Percentiles rank a stretch among this genome's conserved stretches.
These are phyloP conservation scores for Curvularia lunata DNA, from an alignment of 2,329 filamentous ascomycete genomes.

Conservation along the genomic window DNA sequence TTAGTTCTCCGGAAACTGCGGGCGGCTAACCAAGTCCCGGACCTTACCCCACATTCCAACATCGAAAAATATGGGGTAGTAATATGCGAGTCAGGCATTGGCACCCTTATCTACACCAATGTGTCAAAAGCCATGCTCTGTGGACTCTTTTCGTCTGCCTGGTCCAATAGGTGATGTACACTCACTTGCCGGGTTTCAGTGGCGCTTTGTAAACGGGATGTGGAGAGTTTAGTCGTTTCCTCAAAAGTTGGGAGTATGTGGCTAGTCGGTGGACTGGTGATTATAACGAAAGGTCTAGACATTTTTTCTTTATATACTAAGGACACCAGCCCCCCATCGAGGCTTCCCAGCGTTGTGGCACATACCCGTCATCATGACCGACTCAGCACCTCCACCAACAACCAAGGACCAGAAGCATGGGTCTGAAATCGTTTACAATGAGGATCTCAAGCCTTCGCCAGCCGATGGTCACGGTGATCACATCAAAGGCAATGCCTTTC, in stretches of 20 bases:
- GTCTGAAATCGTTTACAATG: neutral
- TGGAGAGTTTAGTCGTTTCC: neutral
- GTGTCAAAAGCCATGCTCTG: neutral
- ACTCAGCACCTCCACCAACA: too few species aligned
- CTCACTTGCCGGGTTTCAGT: neutral
- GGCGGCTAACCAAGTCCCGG: too few species aligned
- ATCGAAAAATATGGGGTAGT: neutral
- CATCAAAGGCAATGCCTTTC: constrained; percentile 4
- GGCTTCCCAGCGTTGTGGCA: neutral
- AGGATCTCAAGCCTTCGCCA: neutral
- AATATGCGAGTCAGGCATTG: neutral
- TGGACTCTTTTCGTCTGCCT: neutral
- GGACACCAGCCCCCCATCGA: neutral
- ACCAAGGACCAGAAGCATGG: neutral
- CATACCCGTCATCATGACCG: neutral
- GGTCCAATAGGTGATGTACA: neutral
- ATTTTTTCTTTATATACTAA: too few species aligned
- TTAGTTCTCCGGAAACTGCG: neutral
- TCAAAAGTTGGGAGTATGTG: neutral
- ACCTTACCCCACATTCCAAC: neutral
- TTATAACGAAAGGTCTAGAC: neutral
- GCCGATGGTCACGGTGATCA: neutral
- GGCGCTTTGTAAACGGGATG: neutral
- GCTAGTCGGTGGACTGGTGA: neutral
- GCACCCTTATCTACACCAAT: neutral